Evolutionary conservation across 352 stramenopile genomes (phyloP).

Genomic region (Halophytophthora polymorphica): DNA sequence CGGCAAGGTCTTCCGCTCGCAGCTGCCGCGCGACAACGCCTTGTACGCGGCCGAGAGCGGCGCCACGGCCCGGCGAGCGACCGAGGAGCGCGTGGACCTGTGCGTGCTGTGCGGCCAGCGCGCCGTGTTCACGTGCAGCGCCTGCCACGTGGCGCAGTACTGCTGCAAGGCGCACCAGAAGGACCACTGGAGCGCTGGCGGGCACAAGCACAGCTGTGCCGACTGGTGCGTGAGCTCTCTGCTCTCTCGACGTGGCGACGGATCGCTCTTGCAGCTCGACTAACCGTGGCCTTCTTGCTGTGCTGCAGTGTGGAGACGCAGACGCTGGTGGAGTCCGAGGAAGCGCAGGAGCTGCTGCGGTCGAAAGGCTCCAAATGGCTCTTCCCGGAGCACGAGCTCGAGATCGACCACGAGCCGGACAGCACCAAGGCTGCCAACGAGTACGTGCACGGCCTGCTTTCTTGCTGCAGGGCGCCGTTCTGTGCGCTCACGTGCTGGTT

Average conservation of each 20-base stretch:
- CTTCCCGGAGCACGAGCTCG: constrained; percentile 73
- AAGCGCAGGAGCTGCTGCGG: constrained; percentile 26
- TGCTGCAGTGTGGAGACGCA: constrained; percentile 30
- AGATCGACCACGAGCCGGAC: constrained; percentile 78
- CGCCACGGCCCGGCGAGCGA: constrained; percentile 16
- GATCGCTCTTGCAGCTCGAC: background rate
- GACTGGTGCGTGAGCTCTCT: constrained; percentile 37
- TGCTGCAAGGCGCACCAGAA: constrained; percentile 76
- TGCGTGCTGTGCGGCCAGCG: constrained; percentile 68
- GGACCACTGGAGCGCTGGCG: constrained; percentile 67
- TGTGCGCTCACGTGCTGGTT: background rate
- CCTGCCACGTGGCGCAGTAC: constrained; percentile 74
- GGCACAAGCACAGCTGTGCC: constrained; percentile 65
- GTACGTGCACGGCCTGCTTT: constrained; percentile 18
- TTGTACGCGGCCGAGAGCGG: constrained; percentile 81
- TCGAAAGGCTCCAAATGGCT: constrained; percentile 64
- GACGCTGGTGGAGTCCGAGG: constrained; percentile 37
- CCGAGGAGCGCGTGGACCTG: constrained; percentile 12
- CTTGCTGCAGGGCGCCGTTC: background rate
- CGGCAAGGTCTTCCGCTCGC: constrained; percentile 77
- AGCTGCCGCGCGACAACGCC: constrained; percentile 87
- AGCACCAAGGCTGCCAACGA: constrained; percentile 56
- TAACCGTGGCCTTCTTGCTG: background rate
- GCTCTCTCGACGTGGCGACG: too few relatives aligned
- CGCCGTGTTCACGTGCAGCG: constrained; percentile 64